A percentile compares a stretch with the other conserved stretches of the same genome.
Conservation (phyloP, 163 green algal species). For the Scenedesmus sp. region DNA sequence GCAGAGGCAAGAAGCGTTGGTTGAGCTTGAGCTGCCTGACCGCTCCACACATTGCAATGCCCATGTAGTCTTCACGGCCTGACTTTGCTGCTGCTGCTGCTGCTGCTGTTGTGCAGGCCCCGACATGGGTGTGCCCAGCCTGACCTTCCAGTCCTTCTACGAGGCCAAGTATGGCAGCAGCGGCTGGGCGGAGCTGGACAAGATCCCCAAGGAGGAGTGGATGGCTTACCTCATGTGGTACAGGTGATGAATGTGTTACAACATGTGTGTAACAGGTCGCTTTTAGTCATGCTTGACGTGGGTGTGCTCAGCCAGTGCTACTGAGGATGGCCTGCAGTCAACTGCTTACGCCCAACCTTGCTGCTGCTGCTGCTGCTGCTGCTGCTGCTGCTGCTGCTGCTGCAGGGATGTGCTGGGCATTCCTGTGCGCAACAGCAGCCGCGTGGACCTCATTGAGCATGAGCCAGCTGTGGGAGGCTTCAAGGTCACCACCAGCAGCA, state of each 20-base stretch:
- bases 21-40: no score
- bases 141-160: slow-evolving; percentile 63
- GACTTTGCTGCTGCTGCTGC: neutral
- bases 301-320: no score
- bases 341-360: neutral
- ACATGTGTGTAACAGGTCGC: neutral
- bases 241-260: slow-evolving; percentile 12
- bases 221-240: slow-evolving; percentile 68
- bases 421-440: slow-evolving; percentile 55
- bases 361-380: neutral
- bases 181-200: slow-evolving; percentile 59
- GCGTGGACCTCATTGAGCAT: slow-evolving; percentile 48
- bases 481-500: slow-evolving; percentile 29
- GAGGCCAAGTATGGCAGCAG: slow-evolving; percentile 56
- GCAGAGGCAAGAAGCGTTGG: no score
- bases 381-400: neutral
- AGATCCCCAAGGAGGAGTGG: slow-evolving; percentile 66
- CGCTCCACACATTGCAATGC: no score
- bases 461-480: slow-evolving; percentile 37
- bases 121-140: slow-evolving; percentile 50
- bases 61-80: no score
- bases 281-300: neutral
- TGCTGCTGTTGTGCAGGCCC: slow-evolving; percentile 11
- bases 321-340: no score
- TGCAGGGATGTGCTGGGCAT: slow-evolving; percentile 55